Evolutionary conservation across 768 basidiomycete genomes (phyloP), one percentile per base, ranked within the genome.

Genomic region (Amanita subjunquillea): DNA sequence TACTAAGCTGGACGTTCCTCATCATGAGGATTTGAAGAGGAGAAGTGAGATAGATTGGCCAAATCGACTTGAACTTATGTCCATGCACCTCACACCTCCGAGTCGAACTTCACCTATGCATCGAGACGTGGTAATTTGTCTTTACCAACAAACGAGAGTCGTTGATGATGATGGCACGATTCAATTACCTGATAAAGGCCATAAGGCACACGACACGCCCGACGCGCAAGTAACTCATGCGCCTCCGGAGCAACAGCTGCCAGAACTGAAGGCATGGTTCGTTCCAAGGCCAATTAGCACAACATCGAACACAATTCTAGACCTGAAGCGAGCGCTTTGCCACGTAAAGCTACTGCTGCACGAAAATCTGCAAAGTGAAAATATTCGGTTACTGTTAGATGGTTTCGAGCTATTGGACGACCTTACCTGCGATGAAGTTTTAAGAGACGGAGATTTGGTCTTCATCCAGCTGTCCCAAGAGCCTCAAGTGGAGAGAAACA

Each of bases 181-280:
- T 27, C 27, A 27, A 27, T 27, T 27, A 4, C 27, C 27, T 27
- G 27, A 27, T 27, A 27, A n/a, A n/a, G n/a, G n/a, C n/a, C n/a
- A n/a, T n/a, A n/a, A 5, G 27, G 27, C 27, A 27, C 27, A 27
- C 3, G 27, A 27, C 27, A 27, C 27, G 6, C 6, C 2, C 23
- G 30, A 32, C 32, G 32, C 32, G 32, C 4, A 1, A 1, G 9
- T 12, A 3, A 12, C 10, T 20, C 15, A 79, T 82, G 79, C 73
- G 81, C 9, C 61, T 82, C 47, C 72, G 73, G 57, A 66, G 0
- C 60, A 61, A 4, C 58, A 67, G 34, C 67, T 83, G 12, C 75
- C 76, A 1, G 66, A 62, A 22, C 55, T 78, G 12, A 77, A 73
- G 54, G 77, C 72, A 4, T 83, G 81, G 81, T 78, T 78, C 56